Conservation (phyloP, 1,139 yeast genomes). For the Torulaspora globosa region DNA sequence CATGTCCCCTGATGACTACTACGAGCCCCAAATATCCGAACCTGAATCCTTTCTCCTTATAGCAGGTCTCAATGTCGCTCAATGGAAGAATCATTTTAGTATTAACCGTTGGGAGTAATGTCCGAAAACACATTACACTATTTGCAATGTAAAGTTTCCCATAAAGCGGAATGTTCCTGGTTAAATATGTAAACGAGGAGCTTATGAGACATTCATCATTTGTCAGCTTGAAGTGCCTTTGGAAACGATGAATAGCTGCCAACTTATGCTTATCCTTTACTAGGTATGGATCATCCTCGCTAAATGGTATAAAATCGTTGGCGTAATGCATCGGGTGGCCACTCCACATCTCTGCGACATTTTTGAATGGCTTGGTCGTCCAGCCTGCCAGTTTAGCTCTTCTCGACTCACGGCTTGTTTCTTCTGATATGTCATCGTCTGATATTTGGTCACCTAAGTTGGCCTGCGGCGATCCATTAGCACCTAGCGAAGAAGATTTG, state of each 20-base stretch:
- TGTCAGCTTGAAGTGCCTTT: constrained; percentile 60
- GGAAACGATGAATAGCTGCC: constrained; percentile 52
- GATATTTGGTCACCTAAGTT: not conserved
- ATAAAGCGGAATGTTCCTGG: constrained; percentile 67
- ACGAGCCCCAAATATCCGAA: constrained; percentile 68
- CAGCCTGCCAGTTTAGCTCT: constrained; percentile 17
- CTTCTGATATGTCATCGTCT: constrained; percentile 1
- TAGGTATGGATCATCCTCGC: constrained; percentile 46
- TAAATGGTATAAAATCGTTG: constrained; percentile 38
- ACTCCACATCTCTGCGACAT: constrained; percentile 56
- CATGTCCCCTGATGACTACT: constrained; percentile 65
- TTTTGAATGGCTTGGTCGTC: constrained; percentile 37
- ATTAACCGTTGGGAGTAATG: constrained; percentile 71
- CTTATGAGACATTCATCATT: constrained; percentile 54
- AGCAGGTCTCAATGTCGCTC: constrained; percentile 62
- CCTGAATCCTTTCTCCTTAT: constrained; percentile 60
- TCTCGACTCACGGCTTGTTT: constrained; percentile 6
- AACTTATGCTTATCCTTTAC: constrained; percentile 45
- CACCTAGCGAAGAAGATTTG: not conserved
- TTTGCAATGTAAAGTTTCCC: constrained; percentile 77
- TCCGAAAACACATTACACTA: constrained; percentile 67
- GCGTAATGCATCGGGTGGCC: constrained; percentile 62
- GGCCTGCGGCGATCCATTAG: not conserved
- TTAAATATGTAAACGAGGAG: constrained; percentile 67
- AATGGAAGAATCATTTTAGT: constrained; percentile 85